phyloP scores from a whole-genome alignment of 2,329 filamentous ascomycete genomes.

The Gyromitra esculenta region DNA sequence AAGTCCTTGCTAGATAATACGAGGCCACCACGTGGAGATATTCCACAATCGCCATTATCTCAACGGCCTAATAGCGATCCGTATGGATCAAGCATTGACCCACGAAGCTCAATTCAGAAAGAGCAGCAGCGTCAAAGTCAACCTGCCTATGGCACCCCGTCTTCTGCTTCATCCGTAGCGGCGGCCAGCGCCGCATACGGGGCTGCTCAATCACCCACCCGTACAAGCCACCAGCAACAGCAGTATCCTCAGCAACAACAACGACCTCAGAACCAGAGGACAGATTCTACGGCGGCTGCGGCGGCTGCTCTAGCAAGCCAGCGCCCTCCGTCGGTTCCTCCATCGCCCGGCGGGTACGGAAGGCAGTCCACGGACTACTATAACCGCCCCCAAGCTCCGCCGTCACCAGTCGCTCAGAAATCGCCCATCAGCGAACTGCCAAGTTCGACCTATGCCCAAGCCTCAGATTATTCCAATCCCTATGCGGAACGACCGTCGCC shows the following conservation, averaged over 20 bases:
- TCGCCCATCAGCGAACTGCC: slow-evolving; percentile 33
- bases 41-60: slow-evolving; percentile 43
- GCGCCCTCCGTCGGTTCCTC: slow-evolving; percentile 47
- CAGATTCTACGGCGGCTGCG: slow-evolving; percentile 78
- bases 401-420: slow-evolving; percentile 38
- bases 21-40: slow-evolving; percentile 62
- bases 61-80: slow-evolving; percentile 44
- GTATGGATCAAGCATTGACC: slow-evolving; percentile 34
- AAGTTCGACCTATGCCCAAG: slow-evolving; percentile 37
- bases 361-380: slow-evolving; percentile 50
- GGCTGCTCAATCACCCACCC: slow-evolving; percentile 54
- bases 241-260: slow-evolving; percentile 57
- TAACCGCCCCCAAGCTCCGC: slow-evolving; percentile 30
- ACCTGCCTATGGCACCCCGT: slow-evolving; percentile 60
- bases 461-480: slow-evolving; percentile 44
- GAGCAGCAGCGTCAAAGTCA: slow-evolving; percentile 61
- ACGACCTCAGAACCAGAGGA: slow-evolving; percentile 59
- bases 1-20: slow-evolving; percentile 74
- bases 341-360: slow-evolving; percentile 39
- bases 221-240: slow-evolving; percentile 56
- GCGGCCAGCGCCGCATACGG: slow-evolving; percentile 64
- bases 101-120: slow-evolving; percentile 39
- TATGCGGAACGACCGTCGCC: slow-evolving; percentile 51
- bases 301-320: slow-evolving; percentile 58
- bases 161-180: slow-evolving; percentile 62